Evolutionary conservation across 1,139 yeast species (phyloP).

Genomic region (Kluyveromyces marxianus): DNA sequence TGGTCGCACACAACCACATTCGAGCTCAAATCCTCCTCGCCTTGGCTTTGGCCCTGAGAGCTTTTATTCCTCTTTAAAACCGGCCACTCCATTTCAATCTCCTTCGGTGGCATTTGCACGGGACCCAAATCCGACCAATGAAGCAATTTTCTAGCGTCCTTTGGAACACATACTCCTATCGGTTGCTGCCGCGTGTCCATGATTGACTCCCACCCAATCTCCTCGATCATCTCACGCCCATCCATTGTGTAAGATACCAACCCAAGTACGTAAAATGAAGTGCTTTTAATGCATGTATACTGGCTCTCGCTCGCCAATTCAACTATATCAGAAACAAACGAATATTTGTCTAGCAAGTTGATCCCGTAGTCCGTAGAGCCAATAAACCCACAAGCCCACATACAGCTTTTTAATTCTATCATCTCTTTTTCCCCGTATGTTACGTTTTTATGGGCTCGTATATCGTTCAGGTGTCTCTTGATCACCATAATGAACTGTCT

Average conservation of each 20-base stretch:
- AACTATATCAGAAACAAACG: slow-evolving; percentile 48
- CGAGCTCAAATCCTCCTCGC: background rate
- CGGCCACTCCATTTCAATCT: slow-evolving; percentile 4
- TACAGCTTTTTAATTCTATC: slow-evolving; percentile 56
- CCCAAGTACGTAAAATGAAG: slow-evolving; percentile 75
- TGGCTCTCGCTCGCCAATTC: slow-evolving; percentile 46
- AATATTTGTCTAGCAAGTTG: slow-evolving; percentile 54
- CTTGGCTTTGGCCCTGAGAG: background rate
- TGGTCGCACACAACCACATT: slow-evolving; percentile 1
- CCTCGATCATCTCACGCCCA: slow-evolving; percentile 84
- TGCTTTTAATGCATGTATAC: slow-evolving; percentile 60
- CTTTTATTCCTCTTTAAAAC: background rate
- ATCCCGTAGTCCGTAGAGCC: slow-evolving; percentile 66
- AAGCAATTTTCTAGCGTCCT: slow-evolving; percentile 23
- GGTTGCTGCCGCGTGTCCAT: slow-evolving; percentile 47
- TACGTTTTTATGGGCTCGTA: background rate
- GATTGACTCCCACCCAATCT: slow-evolving; percentile 65
- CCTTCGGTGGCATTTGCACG: background rate
- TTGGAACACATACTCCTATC: slow-evolving; percentile 51
- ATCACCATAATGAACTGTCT: slow-evolving; percentile 37
- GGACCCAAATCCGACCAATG: slow-evolving; percentile 15
- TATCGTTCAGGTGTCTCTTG: slow-evolving; percentile 28
- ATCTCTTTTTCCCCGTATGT: slow-evolving; percentile 29
- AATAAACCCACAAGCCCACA: slow-evolving; percentile 86
- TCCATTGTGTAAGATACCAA: slow-evolving; percentile 64